phyloP scores from a whole-genome alignment of 2,329 filamentous ascomycete species.

The Paecilomyces variotii region DNA sequence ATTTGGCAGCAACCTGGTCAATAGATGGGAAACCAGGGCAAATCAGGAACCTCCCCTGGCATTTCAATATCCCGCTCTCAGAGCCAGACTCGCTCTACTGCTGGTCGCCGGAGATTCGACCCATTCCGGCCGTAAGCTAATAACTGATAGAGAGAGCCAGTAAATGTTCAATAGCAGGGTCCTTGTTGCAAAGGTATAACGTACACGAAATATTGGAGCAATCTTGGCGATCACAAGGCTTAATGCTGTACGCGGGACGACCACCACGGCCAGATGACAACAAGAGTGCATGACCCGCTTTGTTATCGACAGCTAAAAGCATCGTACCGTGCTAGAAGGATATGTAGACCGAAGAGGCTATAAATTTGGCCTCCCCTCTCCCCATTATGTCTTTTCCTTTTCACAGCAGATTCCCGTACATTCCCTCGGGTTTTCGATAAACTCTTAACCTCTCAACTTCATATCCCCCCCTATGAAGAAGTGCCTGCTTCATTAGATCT shows the following conservation, averaged over 20 bases:
- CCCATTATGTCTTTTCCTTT: background rate
- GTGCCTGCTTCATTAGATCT: background rate
- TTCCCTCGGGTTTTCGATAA: background rate
- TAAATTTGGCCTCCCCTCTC: background rate
- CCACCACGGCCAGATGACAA: background rate
- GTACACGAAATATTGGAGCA: background rate
- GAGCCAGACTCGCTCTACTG: background rate
- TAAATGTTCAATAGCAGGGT: background rate
- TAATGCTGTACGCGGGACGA: background rate
- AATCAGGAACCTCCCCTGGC: background rate
- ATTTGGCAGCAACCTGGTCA: background rate
- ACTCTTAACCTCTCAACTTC: background rate
- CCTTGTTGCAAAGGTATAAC: background rate
- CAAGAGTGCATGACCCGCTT: background rate
- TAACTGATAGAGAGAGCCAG: background rate
- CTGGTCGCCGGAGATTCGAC: background rate
- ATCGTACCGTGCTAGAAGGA: background rate
- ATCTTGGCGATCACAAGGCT: background rate
- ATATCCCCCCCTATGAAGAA: background rate
- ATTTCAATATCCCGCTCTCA: background rate
- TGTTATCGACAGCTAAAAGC: background rate
- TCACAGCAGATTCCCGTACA: background rate
- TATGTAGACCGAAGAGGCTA: background rate
- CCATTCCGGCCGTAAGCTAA: background rate
- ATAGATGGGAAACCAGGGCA: background rate